These are phyloP conservation scores for Sphagnum fallax DNA, from an alignment of 228 moss, liverwort and hornwort species.

Conservation along the genomic window DNA sequence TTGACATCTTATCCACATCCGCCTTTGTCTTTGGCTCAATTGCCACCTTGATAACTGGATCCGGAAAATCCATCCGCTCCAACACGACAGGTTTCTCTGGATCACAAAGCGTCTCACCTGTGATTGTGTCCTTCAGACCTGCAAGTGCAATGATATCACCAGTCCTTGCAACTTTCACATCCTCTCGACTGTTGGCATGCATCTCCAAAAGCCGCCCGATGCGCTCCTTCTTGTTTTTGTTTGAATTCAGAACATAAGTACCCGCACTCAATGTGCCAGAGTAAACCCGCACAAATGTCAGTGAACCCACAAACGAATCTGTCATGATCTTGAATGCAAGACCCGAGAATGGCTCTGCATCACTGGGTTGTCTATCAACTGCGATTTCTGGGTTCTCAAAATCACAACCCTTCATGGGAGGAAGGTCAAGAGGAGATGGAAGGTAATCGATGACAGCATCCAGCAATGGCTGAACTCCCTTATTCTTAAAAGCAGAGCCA, in stretches of 20 bases:
- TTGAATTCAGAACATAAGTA: conserved; percentile 85
- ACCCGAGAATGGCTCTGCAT: conserved; percentile 84
- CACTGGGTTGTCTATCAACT: conserved; percentile 62
- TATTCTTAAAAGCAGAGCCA: conserved; percentile 97
- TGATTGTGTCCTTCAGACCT: conserved; percentile 92
- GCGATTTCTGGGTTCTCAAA: conserved; percentile 59
- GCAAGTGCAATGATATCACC: conserved; percentile 95
- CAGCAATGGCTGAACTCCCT: conserved; percentile 92
- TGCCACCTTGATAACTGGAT: conserved; percentile 97
- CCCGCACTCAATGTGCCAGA: conserved; percentile 75
- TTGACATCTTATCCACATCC: conserved; percentile 95
- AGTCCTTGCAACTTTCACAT: conserved; percentile 77
- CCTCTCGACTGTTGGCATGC: conserved; percentile 98
- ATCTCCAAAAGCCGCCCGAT: conserved; percentile 92
- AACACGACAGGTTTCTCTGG: conserved; percentile 76
- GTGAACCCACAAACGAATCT: conserved; percentile 89
- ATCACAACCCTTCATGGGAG: conserved; percentile 91
- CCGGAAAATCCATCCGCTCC: conserved; percentile 99
- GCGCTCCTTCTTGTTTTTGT: conserved; percentile 89
- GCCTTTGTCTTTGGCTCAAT: conserved; percentile 97
- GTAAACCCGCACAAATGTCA: conserved; percentile 93
- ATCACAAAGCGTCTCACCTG: conserved; percentile 90
- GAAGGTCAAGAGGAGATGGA: conserved; percentile 85
- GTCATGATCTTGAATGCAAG: conserved; percentile 98
- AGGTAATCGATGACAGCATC: conserved; percentile 87